These are phyloP conservation scores for Zoysia matrella DNA, from an alignment of 202 grass and related monocot species.

Conservation along the genomic window DNA sequence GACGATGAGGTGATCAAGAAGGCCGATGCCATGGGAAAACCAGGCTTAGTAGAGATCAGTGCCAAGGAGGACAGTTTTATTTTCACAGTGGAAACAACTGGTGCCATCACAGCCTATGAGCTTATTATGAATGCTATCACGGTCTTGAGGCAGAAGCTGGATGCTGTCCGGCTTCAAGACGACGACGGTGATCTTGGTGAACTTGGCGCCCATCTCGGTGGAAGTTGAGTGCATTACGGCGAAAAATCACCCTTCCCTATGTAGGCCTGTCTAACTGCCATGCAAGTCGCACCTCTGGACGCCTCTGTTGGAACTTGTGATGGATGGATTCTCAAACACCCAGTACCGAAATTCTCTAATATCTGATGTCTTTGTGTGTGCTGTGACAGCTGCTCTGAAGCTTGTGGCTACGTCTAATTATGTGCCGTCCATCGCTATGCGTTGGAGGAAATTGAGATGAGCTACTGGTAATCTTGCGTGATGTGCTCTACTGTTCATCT, in stretches of 20 bases:
- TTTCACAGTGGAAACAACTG: conserved; percentile 88
- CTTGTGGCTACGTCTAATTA: not conserved
- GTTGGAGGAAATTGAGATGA: not conserved
- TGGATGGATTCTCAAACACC: no score
- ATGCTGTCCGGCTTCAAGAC: conserved; percentile 79
- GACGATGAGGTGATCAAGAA: conserved; percentile 94
- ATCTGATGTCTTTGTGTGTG: not conserved
- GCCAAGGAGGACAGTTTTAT: conserved; percentile 89
- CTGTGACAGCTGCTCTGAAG: not conserved
- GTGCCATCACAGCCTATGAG: conserved; percentile 79
- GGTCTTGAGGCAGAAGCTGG: conserved; percentile 83
- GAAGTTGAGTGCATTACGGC: not conserved
- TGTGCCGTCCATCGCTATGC: not conserved
- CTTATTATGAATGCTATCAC: conserved; percentile 80
- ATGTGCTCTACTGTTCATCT: not conserved
- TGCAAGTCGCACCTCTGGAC: not conserved
- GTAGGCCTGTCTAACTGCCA: conserved; percentile 43
- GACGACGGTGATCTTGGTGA: conserved; percentile 66
- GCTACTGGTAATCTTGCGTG: not conserved
- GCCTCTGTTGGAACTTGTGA: not conserved
- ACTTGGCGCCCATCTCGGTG: conserved; percentile 75
- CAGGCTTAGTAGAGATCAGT: conserved; percentile 80
- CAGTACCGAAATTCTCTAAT: not conserved
- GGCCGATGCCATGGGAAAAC: conserved; percentile 86
- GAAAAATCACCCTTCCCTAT: not conserved